phyloP scores from a whole-genome alignment of 2,329 filamentous ascomycete species.

The Paraconiothyrium sp. region DNA sequence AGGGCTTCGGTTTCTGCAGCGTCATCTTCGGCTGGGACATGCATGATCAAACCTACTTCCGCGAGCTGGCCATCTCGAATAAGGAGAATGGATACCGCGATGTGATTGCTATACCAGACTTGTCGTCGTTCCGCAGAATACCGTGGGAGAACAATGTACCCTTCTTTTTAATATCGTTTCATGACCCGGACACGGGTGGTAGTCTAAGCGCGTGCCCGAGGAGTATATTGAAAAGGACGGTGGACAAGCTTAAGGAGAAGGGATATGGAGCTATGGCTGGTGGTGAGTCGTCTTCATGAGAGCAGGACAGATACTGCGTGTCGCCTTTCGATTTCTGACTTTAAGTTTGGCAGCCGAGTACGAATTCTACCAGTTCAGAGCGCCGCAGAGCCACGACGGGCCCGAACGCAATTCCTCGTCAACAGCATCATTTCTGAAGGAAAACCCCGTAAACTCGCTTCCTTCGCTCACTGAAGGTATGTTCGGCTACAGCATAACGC shows the following conservation, averaged over 20 bases:
- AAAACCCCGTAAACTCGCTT: constrained; percentile 77
- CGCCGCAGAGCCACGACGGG: constrained; percentile 63
- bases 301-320: constrained; percentile 26
- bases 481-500: constrained; percentile 92
- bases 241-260: constrained; percentile 71
- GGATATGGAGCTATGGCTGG: constrained; percentile 90
- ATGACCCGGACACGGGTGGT: constrained; percentile 78
- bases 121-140: constrained; percentile 80
- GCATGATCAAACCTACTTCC: constrained; percentile 90
- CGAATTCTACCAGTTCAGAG: constrained; percentile 92
- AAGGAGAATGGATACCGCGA: constrained; percentile 90
- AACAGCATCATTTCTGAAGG: constrained; percentile 76
- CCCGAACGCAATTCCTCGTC: constrained; percentile 70
- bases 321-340: constrained; percentile 30
- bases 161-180: constrained; percentile 85
- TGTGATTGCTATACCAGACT: constrained; percentile 81
- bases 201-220: constrained; percentile 82
- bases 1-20: constrained; percentile 92
- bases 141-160: constrained; percentile 90
- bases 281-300: constrained; percentile 64
- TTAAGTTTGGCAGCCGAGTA: constrained; percentile 75
- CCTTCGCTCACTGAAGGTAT: constrained; percentile 89
- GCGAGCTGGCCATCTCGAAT: constrained; percentile 86
- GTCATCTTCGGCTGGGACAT: constrained; percentile 98
- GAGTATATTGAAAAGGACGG: constrained; percentile 74